Base-by-base conservation (phyloP, 2,329 filamentous ascomycete species). In the Ramularia endophylla region DNA sequence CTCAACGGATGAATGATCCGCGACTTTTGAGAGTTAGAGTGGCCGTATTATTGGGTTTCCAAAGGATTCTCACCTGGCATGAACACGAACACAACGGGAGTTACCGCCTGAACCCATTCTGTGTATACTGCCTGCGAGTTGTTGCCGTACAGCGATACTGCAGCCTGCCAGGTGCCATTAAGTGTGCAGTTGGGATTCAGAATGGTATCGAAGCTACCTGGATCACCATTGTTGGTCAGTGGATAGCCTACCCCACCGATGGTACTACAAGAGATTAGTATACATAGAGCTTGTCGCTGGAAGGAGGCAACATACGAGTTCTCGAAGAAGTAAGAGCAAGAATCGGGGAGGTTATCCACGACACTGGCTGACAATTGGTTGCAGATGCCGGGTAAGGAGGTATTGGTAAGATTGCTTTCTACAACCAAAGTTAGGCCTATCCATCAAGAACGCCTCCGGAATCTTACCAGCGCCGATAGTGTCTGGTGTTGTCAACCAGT, bases 271-370 rank as follows among this genome's bases (percentile, higher is more conserved):
- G n/a, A 17, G 8, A 19, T 34, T 12, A 34, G 31, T 19, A n/a
- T n/a, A n/a, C n/a, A n/a, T n/a, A 34, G 17, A 4, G 5, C 3
- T 18, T 2, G 19, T n/a, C n/a, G n/a, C n/a, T n/a, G n/a, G 1
- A n/a, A 11, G 16, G 17, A 22, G 31, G 9, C 2, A 5, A 9
- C n/a, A n/a, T n/a, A 31, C 28, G 36, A 19, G 27, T 38, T 28
- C 20, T 46, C 31, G 27, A 46, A 42, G 43, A 42, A 46, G 35
- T 38, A 39, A 2, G 43, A 42, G 40, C 43, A 46, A 15, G 38
- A 35, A 11, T 11, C 18, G 2, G 43, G 39, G n/a, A 46, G 27
- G 35, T 46, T 42, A 9, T 38, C 18, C 8, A n/a, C 13, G 8
- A 46, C 20, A 19, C 28, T 27, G 2, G 27, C 29, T 12, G 39